Percentiles rank a stretch among this genome's conserved stretches.
phyloP scores from a whole-genome alignment of 2,329 filamentous ascomycete species.

The Phoma sp. region DNA sequence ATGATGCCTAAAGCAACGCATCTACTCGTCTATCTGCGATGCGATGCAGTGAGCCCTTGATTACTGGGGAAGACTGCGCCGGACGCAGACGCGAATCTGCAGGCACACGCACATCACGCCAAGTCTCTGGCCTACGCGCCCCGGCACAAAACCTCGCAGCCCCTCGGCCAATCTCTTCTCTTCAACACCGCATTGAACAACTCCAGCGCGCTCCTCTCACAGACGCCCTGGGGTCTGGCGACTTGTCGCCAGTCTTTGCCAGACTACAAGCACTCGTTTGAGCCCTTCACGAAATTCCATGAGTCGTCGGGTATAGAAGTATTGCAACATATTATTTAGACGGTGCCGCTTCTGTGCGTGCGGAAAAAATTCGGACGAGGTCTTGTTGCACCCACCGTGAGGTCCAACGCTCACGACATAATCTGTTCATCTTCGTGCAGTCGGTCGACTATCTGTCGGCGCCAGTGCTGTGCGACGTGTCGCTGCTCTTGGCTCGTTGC shows the following conservation, averaged over 20 bases:
- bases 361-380: neutral
- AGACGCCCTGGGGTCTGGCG: constrained; percentile 45
- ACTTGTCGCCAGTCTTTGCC: constrained; percentile 41
- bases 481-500: no score
- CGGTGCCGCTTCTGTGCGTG: neutral
- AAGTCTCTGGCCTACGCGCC: constrained; percentile 20
- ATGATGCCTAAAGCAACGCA: constrained; percentile 47
- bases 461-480: no score
- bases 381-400: no score
- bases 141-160: constrained; percentile 17
- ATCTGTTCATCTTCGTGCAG: no score
- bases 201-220: constrained; percentile 39
- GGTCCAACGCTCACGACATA: no score
- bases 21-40: constrained; percentile 30
- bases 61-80: constrained; percentile 16
- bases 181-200: constrained; percentile 43
- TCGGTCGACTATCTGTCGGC: no score
- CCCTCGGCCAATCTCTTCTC: constrained; percentile 17
- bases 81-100: constrained; percentile 16
- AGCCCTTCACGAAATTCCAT: constrained; percentile 44
- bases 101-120: constrained; percentile 17
- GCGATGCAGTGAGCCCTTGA: constrained; percentile 21
- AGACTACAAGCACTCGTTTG: constrained; percentile 49
- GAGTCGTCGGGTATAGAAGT: constrained; percentile 44
- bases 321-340: constrained; percentile 33